Base-by-base conservation (phyloP, 768 basidiomycete species). In the Rhizopogon vesiculosus region DNA sequence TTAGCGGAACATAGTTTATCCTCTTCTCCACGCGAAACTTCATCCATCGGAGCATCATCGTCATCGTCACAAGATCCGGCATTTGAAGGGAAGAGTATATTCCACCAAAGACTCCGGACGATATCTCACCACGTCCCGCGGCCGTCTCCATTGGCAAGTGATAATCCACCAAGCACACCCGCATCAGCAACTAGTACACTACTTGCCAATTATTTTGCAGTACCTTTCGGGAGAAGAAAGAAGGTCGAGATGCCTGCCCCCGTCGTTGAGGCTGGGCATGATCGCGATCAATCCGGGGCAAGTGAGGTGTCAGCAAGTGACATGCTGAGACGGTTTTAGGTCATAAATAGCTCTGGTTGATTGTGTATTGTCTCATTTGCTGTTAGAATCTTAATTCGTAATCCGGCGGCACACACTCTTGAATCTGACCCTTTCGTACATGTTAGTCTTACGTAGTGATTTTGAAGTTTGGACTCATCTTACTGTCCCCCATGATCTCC, bases 41-140 rank as follows among this genome's bases (percentile, higher is more conserved):
- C 61, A 6, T 48, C 57, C 38, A 63, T 64, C 63, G 73, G 74
- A 3, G 65, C 71, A 13, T 78, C 81, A 10, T 82, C 81, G 9
- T 82, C 86, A 3, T 85, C 85, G 2, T 82, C 86, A 0, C 79
- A 82, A 45, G 86, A 77, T 44, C 83, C 84, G 0, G 73, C 82
- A 7, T 77, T 82, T 13, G 86, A 87, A 22, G 87, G 83, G 9
- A 77, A 88, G 72, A 68, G 64, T 45, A 71, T 72, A 55, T 65
- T 66, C 54, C 66, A 67, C 22, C 73, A 73, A 58, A 76, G 87
- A 51, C 73, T 81, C 52, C 74, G 86, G 56, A 83, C 85, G 41
- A 74, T 78, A 13, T 89, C 87, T 54, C 77, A 85, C 61, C 83
- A 84, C 45, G 65, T 81, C 41, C 68, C 84, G 12, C 76, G 79